Conservation (phyloP, 2,329 filamentous ascomycete genomes). For the Cladophialophora immunda region DNA sequence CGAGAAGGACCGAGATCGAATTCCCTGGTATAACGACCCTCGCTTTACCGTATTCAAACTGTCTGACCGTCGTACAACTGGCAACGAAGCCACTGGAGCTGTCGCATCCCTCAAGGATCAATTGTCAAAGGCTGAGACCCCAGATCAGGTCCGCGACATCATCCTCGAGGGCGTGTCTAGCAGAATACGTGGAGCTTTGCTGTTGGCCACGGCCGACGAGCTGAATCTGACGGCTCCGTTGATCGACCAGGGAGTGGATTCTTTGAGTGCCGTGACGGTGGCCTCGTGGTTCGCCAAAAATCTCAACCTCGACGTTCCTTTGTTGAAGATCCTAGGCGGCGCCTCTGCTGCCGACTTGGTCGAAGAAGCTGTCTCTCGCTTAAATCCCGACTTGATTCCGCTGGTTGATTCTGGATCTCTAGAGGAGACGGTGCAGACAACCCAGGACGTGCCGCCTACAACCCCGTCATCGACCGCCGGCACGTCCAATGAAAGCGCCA, state of each 20-base stretch:
- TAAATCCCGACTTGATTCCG: slow-evolving; percentile 19
- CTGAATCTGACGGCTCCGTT: slow-evolving; percentile 13
- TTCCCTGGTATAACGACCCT: slow-evolving; percentile 24
- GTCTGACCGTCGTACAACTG: slow-evolving; percentile 19
- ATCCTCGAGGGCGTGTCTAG: slow-evolving; percentile 19
- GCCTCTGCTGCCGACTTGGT: slow-evolving; percentile 20
- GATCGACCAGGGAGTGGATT: slow-evolving; percentile 49
- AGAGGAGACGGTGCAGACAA: background rate
- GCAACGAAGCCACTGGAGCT: slow-evolving; percentile 20
- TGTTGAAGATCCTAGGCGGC: slow-evolving; percentile 57
- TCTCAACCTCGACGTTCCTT: slow-evolving; percentile 55
- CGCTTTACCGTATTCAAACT: slow-evolving; percentile 23
- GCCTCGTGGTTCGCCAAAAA: slow-evolving; percentile 61
- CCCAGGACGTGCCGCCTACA: background rate
- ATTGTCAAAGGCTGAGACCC: slow-evolving; percentile 17
- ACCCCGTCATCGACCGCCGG: background rate
- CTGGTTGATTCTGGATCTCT: slow-evolving; percentile 22
- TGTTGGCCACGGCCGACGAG: slow-evolving; percentile 11
- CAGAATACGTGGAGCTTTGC: slow-evolving; percentile 21
- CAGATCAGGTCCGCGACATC: slow-evolving; percentile 15
- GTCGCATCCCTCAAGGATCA: slow-evolving; percentile 24
- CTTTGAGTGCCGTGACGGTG: slow-evolving; percentile 51
- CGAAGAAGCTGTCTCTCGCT: slow-evolving; percentile 15
- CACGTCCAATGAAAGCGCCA: background rate
- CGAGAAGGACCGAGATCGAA: slow-evolving; percentile 18